Evolutionary conservation across 495 filamentous ascomycete species (phyloP).

Genomic region (Penicillium atrosanguineum): DNA sequence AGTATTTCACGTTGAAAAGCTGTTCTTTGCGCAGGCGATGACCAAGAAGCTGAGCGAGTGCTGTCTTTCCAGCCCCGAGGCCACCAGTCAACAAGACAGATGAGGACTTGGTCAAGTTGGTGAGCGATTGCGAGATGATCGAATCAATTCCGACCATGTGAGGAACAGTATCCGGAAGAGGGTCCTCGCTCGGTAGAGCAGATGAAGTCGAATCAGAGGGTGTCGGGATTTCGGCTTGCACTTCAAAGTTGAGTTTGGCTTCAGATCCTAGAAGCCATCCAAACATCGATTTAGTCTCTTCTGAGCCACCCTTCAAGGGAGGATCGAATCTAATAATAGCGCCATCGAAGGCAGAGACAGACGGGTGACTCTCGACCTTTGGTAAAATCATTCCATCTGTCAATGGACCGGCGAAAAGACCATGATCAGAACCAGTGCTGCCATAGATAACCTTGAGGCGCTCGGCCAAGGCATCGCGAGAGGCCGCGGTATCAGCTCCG

Average conservation of each 20-base stretch:
- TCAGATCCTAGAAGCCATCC: conserved; percentile 80
- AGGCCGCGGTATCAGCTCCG: conserved; percentile 78
- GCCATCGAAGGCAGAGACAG: conserved; percentile 51
- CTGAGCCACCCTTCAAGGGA: conserved; percentile 39
- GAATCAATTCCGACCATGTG: conserved; percentile 83
- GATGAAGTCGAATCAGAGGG: conserved; percentile 51
- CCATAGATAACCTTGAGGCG: conserved; percentile 49
- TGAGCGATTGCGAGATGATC: conserved; percentile 64
- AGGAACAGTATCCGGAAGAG: conserved; percentile 51
- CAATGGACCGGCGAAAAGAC: conserved; percentile 78
- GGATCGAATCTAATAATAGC: conserved; percentile 77
- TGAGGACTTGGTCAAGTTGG: conserved; percentile 75
- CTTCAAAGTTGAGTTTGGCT: conserved; percentile 63
- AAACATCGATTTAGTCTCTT: conserved; percentile 48
- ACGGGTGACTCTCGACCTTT: conserved; percentile 33
- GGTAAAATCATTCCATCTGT: conserved; percentile 83
- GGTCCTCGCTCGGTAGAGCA: conserved; percentile 47
- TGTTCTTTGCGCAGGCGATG: conserved; percentile 61
- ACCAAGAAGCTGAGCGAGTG: conserved; percentile 63
- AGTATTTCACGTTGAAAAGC: conserved; percentile 76
- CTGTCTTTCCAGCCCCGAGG: conserved; percentile 85
- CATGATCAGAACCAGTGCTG: conserved; percentile 37
- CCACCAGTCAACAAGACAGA: conserved; percentile 87
- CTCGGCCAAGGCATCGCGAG: conserved; percentile 63
- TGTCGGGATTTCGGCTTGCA: conserved; percentile 66